Evolutionary conservation across 352 stramenopile species (phyloP).

Genomic region (Halophytophthora batemanensis): DNA sequence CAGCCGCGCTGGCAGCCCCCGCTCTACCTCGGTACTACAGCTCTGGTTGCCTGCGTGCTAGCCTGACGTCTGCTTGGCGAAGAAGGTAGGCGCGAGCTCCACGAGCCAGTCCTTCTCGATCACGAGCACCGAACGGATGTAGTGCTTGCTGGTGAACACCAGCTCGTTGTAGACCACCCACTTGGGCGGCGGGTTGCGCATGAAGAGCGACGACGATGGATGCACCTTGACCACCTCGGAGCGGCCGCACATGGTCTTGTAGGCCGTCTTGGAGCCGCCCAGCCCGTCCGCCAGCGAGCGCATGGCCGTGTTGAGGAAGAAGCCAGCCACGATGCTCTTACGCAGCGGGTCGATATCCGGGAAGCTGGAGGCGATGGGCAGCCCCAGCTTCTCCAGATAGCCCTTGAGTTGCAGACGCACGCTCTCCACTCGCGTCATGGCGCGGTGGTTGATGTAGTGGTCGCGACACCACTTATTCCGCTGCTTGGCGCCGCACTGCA

Average conservation of each 20-base stretch:
- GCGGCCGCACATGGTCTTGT: constrained; percentile 83
- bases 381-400: constrained; percentile 70
- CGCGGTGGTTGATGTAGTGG: constrained; percentile 83
- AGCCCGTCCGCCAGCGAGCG: constrained; percentile 70
- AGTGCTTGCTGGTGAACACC: constrained; percentile 90
- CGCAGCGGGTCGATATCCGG: constrained; percentile 82
- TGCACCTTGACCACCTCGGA: constrained; percentile 88
- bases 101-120: constrained; percentile 90
- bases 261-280: constrained; percentile 72
- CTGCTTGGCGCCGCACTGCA: constrained; percentile 70
- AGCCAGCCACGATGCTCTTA: constrained; percentile 84
- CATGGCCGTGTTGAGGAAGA: constrained; percentile 89
- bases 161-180: constrained; percentile 90
- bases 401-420: constrained; percentile 65
- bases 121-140: constrained; percentile 83
- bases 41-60: constrained; percentile 17
- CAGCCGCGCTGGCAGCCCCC: neutral
- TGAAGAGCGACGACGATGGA: constrained; percentile 85
- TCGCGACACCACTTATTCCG: constrained; percentile 85
- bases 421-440: constrained; percentile 84
- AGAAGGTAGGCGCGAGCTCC: constrained; percentile 81
- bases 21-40: neutral
- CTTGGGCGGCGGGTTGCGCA: constrained; percentile 83
- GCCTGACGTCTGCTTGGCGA: constrained; percentile 45
- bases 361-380: constrained; percentile 66